A percentile compares a stretch with the other conserved stretches of the same genome.
phyloP scores from a whole-genome alignment of 495 filamentous ascomycete genomes.

The Neurospora sp. region DNA sequence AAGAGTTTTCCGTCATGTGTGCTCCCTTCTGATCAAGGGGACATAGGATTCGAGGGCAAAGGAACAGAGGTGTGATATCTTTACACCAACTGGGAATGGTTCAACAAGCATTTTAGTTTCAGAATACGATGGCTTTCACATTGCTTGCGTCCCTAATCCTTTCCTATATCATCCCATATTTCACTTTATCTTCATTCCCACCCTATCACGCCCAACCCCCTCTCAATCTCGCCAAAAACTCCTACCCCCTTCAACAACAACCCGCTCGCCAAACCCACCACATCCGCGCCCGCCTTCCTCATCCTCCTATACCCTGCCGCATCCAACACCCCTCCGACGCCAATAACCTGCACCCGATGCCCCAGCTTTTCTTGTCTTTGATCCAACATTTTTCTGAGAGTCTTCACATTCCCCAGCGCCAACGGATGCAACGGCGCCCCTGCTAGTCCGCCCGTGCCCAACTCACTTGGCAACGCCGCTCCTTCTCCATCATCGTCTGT shows the following conservation, averaged over 20 bases:
- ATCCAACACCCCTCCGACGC: constrained; percentile 58
- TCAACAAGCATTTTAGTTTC: too few species aligned
- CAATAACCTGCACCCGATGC: constrained; percentile 44
- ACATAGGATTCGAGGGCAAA: too few species aligned
- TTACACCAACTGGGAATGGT: too few species aligned
- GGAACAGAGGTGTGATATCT: too few species aligned
- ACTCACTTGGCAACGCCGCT: constrained; percentile 18
- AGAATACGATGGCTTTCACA: too few species aligned
- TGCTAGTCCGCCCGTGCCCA: constrained; percentile 55
- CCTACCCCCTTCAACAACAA: constrained; percentile 47
- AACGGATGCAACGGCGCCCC: constrained; percentile 60
- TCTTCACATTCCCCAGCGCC: constrained; percentile 61
- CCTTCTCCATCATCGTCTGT: not conserved
- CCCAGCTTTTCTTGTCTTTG: constrained; percentile 22
- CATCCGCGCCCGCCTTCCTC: constrained; percentile 49
- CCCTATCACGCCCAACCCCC: constrained; percentile 5
- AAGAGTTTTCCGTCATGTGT: too few species aligned
- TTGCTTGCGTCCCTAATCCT: too few species aligned
- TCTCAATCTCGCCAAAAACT: constrained; percentile 48
- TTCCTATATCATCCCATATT: too few species aligned
- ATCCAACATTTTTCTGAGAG: constrained; percentile 46
- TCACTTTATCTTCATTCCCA: too few species aligned
- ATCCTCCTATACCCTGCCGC: constrained; percentile 48
- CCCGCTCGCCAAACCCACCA: constrained; percentile 55
- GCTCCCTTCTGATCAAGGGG: too few species aligned